Evolutionary conservation across 2,329 filamentous ascomycete species (phyloP).

Genomic region (Cercospora berteroae): DNA sequence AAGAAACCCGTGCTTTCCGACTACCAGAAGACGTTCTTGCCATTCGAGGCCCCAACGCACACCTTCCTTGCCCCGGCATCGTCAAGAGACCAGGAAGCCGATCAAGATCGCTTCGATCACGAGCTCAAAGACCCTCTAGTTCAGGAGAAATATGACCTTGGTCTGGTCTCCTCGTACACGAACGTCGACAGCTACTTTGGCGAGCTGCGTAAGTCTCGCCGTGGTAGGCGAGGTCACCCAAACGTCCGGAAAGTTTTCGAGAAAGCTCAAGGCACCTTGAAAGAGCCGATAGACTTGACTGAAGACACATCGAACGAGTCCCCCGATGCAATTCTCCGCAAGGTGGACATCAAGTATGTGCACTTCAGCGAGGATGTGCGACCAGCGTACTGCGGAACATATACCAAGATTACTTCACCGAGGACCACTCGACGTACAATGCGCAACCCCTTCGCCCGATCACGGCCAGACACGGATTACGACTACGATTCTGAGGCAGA

Average conservation of each 20-base stretch:
- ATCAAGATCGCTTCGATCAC: constrained; percentile 33
- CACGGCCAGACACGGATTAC: constrained; percentile 67
- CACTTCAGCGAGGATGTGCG: constrained; percentile 62
- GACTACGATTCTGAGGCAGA: constrained; percentile 83
- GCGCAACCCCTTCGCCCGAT: constrained; percentile 54
- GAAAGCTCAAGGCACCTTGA: constrained; percentile 43
- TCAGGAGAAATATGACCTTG: constrained; percentile 35
- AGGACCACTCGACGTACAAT: constrained; percentile 48
- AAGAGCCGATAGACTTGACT: constrained; percentile 46
- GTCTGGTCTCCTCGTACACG: constrained; percentile 26
- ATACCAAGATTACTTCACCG: constrained; percentile 58
- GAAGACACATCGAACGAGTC: constrained; percentile 28
- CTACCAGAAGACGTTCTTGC: constrained; percentile 66
- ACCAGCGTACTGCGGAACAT: constrained; percentile 69
- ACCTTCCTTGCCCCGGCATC: constrained; percentile 63
- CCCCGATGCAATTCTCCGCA: constrained; percentile 26
- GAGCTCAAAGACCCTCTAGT: constrained; percentile 33
- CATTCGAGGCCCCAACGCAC: constrained; percentile 75
- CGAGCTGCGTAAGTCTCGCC: constrained; percentile 13
- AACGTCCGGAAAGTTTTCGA: constrained; percentile 41
- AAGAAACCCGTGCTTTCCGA: constrained; percentile 39
- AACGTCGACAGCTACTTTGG: constrained; percentile 24
- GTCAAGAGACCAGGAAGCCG: constrained; percentile 23
- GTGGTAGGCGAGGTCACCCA: constrained; percentile 24
- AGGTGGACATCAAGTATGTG: constrained; percentile 63